Evolutionary conservation across 2,329 filamentous ascomycete species (phyloP), one percentile per base, ranked within the genome.

Genomic region (Epichloe sp.): DNA sequence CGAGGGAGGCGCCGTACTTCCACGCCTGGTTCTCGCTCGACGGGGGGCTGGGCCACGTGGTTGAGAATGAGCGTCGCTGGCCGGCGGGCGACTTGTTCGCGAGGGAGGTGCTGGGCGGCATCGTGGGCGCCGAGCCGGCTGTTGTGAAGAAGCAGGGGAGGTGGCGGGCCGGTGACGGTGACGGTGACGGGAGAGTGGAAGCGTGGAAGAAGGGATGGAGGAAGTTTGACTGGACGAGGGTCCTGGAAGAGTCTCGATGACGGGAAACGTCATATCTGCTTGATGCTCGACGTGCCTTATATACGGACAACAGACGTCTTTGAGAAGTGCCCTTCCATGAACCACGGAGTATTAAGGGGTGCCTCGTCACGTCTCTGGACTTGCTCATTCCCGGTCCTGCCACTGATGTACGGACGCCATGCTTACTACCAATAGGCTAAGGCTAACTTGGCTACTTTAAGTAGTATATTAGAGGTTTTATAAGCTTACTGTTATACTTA

Each of bases 1-100:
- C 87, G 12, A 95, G 94, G 91, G 91, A 98, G 71, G 91, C 94
- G 86, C 91, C 94, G 0, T 98, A 98, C 66, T 98, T 98, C 62
- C 93, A 98, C 65, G 91, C 84, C 19, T 98, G 91, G 90, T 97
- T 97, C 64, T 80, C 82, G 49, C 72, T 98, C 1, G 90, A 98
- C 63, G 93, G 93, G 2, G 93, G 93, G 0, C 69, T 98, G 57
- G 93, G 88, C 0, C 93, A 98, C 65, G 75, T 98, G 8, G 86
- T 98, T 0, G 93, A 98, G 68, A 87, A 98, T 59, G 73, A 82
- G 31, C 77, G 81, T 47, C 75, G 82, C 48, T 98, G 93, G 93
- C 94, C 94, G 0, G 80, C 78, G 59, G 91, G 91, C 0, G 93
- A 98, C 67, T 66, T 96, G 17, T 98, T 98, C 65, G 93, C 93